phyloP scores from a whole-genome alignment of 495 filamentous ascomycete species.

The Trichoderma asperelloides region DNA sequence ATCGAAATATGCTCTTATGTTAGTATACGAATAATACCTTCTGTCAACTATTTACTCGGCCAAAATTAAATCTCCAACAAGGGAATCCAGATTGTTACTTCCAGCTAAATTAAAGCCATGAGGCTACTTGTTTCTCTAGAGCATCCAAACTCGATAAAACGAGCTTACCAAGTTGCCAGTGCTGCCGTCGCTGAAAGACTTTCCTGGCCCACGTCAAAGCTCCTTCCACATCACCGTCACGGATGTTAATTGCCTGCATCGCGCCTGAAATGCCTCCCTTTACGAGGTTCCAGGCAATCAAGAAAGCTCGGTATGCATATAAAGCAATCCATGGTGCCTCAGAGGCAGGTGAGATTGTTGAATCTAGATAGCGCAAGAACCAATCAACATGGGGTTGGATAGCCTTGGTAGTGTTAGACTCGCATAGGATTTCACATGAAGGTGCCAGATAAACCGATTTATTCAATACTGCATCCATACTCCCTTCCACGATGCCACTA shows the following conservation, averaged over 20 bases:
- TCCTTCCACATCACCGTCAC: slow-evolving; percentile 23
- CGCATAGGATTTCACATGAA: slow-evolving; percentile 21
- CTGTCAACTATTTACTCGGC: too few relatives aligned
- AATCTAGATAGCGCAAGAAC: slow-evolving; percentile 30
- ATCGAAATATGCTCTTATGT: too few relatives aligned
- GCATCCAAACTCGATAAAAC: slow-evolving; percentile 25
- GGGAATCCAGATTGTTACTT: too few relatives aligned
- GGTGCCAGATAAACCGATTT: slow-evolving; percentile 23
- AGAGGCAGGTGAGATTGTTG: slow-evolving; percentile 7
- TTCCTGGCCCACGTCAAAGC: slow-evolving; percentile 26
- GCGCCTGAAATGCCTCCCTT: slow-evolving; percentile 19
- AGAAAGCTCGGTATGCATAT: slow-evolving; percentile 32
- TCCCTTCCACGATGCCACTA: slow-evolving; percentile 24
- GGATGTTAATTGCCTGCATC: slow-evolving; percentile 22
- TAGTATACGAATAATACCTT: too few relatives aligned
- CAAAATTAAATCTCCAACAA: too few relatives aligned
- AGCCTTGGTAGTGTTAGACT: slow-evolving; percentile 15
- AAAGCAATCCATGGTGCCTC: slow-evolving; percentile 30
- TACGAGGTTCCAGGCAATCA: slow-evolving; percentile 31
- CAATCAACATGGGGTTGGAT: slow-evolving; percentile 29
- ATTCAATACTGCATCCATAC: slow-evolving; percentile 23
- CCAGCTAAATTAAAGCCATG: neutral
- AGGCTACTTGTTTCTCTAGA: slow-evolving; percentile 10
- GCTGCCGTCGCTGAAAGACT: slow-evolving; percentile 21
- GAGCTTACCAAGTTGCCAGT: slow-evolving; percentile 23